phyloP scores from a whole-genome alignment of 768 basidiomycete species.

The Trametes cubensis region DNA sequence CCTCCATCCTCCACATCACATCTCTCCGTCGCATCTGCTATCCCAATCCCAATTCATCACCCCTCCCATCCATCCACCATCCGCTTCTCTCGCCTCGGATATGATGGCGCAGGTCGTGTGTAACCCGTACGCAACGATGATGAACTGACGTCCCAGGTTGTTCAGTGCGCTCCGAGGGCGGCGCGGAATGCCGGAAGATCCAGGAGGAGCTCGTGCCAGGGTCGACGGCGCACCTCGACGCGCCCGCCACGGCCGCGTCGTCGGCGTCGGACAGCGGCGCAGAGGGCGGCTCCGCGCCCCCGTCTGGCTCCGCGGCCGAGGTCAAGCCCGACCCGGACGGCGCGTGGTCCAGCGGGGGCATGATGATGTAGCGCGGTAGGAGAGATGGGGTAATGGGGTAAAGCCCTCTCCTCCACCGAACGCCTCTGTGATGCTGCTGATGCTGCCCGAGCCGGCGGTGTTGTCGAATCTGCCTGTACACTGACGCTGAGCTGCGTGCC shows the following conservation, averaged over 20 bases:
- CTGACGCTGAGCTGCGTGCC: too few species aligned
- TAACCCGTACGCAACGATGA: neutral
- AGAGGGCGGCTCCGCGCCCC: conserved; percentile 22
- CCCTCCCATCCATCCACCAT: neutral
- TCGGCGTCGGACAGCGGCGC: conserved; percentile 20
- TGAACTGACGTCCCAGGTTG: conserved; percentile 2
- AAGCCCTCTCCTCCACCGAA: too few species aligned
- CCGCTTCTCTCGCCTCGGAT: neutral
- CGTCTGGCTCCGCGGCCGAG: conserved; percentile 1
- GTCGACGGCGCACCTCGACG: conserved; percentile 26
- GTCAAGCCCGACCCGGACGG: conserved; percentile 35
- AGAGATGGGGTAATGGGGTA: too few species aligned
- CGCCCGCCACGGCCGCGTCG: conserved; percentile 4
- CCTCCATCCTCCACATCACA: neutral
- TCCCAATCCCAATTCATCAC: too few species aligned
- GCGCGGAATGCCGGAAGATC: conserved; percentile 68
- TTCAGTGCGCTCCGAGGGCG: conserved; percentile 79
- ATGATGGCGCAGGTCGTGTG: neutral
- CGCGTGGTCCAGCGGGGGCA: conserved; percentile 25
- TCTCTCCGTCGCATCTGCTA: too few species aligned
- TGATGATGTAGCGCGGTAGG: conserved; percentile 25
- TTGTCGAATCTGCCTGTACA: too few species aligned
- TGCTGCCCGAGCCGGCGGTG: too few species aligned
- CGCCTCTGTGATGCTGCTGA: too few species aligned
- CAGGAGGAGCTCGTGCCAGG: conserved; percentile 35